Evolutionary conservation across 805 yeast genomes (phyloP).

Genomic region (Metschnikowia noctiluminum): DNA sequence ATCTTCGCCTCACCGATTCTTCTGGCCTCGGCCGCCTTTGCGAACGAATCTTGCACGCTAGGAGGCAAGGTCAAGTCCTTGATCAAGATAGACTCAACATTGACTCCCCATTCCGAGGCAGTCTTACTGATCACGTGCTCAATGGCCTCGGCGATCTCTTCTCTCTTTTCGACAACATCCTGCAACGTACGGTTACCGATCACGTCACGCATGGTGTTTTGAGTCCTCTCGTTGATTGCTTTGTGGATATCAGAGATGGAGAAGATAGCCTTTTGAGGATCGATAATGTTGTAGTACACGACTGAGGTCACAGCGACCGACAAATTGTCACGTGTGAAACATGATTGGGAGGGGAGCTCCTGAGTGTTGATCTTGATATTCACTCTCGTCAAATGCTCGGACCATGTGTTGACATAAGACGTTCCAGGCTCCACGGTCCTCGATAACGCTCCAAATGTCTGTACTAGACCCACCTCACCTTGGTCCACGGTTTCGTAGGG

Average conservation of each 20-base stretch:
- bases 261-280: constrained; percentile 64
- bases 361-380: constrained; percentile 55
- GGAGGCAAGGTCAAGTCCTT: constrained; percentile 59
- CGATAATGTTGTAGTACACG: constrained; percentile 61
- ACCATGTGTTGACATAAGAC: constrained; percentile 59
- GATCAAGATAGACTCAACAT: constrained; percentile 62
- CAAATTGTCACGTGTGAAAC: constrained; percentile 72
- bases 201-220: constrained; percentile 70
- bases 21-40: constrained; percentile 74
- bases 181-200: constrained; percentile 63
- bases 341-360: constrained; percentile 64
- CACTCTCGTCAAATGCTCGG: constrained; percentile 51
- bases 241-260: constrained; percentile 51
- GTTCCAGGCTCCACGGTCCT: constrained; percentile 70
- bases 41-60: constrained; percentile 55
- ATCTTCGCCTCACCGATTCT: constrained; percentile 75
- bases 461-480: constrained; percentile 67
- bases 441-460: constrained; percentile 62
- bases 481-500: constrained; percentile 60
- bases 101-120: constrained; percentile 69
- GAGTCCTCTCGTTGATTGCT: constrained; percentile 65
- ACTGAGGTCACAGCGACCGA: constrained; percentile 61
- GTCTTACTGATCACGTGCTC: constrained; percentile 58
- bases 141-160: constrained; percentile 61
- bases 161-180: constrained; percentile 71